Evolutionary conservation across 1,284 basidiomycete species (phyloP).

Genomic region (Fomitiporia mediterranea): DNA sequence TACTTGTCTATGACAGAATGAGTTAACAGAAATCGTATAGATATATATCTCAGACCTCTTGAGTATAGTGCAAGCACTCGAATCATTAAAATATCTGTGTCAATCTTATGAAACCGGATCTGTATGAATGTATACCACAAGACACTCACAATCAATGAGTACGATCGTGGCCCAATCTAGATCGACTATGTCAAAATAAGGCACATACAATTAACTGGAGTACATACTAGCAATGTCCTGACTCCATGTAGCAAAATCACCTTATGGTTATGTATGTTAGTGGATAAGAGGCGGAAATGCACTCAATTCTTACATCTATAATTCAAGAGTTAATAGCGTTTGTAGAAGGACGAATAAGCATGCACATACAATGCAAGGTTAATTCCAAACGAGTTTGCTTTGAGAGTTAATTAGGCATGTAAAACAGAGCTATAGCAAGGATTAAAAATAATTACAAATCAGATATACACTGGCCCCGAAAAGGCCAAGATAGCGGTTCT

Average conservation of each 20-base stretch:
- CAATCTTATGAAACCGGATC: neutral
- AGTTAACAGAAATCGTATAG: neutral
- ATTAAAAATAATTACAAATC: neutral
- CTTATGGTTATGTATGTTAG: neutral
- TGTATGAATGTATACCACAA: neutral
- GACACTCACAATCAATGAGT: conserved; percentile 4
- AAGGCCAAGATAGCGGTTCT: conserved; percentile 6
- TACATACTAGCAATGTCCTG: neutral
- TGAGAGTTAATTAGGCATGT: neutral
- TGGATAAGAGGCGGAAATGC: neutral
- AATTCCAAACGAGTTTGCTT: neutral
- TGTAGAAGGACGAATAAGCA: neutral
- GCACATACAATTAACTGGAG: neutral
- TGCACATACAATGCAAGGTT: neutral
- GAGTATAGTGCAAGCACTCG: conserved; percentile 5
- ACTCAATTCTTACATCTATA: neutral
- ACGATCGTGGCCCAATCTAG: neutral
- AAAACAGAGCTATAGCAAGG: neutral
- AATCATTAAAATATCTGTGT: conserved; percentile 9
- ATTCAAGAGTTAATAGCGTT: too few species aligned
- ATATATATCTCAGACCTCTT: neutral
- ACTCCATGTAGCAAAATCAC: neutral
- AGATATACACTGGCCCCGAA: neutral
- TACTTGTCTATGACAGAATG: neutral
- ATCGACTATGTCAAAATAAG: neutral